Percentiles rank a stretch among this genome's conserved stretches.
phyloP scores from a whole-genome alignment of 768 basidiomycete genomes.

The Naganishia friedmannii region DNA sequence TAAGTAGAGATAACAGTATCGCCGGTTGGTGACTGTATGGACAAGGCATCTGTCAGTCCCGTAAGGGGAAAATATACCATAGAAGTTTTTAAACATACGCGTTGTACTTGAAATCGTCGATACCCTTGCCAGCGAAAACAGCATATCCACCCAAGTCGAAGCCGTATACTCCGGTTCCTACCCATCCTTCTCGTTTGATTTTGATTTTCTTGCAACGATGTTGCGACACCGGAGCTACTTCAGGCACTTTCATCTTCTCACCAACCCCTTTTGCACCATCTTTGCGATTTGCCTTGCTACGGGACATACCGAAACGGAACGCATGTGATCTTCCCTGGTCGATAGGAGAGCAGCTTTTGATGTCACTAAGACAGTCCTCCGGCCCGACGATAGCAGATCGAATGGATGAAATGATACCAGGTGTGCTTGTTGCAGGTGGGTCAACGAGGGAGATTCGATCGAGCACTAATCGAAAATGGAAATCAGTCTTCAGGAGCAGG shows the following conservation, averaged over 20 bases:
- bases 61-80: not conserved
- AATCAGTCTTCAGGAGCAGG: not conserved
- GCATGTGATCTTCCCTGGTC: not conserved
- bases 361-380: not conserved
- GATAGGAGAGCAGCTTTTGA: not conserved
- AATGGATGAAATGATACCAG: constrained; percentile 25
- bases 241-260: not conserved
- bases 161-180: constrained; percentile 10
- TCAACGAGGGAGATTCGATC: constrained; percentile 20
- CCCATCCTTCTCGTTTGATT: constrained; percentile 27
- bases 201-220: not conserved
- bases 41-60: not conserved
- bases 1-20: constrained; percentile 2
- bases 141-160: constrained; percentile 23
- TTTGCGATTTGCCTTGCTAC: too few species aligned
- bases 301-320: not conserved
- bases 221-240: not conserved
- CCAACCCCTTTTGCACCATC: not conserved
- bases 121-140: constrained; percentile 10
- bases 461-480: not conserved
- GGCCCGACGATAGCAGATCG: constrained; percentile 7
- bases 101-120: constrained; percentile 19
- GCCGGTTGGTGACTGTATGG: constrained; percentile 13
- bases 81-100: not conserved
- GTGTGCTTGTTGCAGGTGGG: constrained; percentile 9